These are phyloP conservation scores for Phycomyces nitens DNA, from an alignment of 192 early-diverging fungal species.

Conservation along the genomic window DNA sequence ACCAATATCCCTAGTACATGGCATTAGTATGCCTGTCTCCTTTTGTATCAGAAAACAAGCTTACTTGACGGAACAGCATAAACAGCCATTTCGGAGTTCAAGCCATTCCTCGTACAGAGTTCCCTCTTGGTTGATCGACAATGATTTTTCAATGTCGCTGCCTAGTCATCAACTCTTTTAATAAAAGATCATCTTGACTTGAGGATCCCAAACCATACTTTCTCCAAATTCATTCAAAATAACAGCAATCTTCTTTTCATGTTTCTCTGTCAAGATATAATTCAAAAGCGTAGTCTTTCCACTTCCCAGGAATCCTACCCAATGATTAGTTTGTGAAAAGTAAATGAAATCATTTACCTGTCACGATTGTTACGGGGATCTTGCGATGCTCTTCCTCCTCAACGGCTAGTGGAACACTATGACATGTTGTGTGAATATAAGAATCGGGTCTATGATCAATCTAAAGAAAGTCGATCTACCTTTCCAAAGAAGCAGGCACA, in stretches of 20 bases:
- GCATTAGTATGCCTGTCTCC: not conserved
- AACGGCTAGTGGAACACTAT: too few species aligned
- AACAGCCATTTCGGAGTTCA: slow-evolving; percentile 94
- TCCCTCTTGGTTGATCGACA: slow-evolving; percentile 79
- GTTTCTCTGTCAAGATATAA: slow-evolving; percentile 76
- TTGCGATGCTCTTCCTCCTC: slow-evolving; percentile 21
- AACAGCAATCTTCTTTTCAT: slow-evolving; percentile 94
- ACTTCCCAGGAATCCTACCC: slow-evolving; percentile 69
- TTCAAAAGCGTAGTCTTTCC: slow-evolving; percentile 95
- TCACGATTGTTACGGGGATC: slow-evolving; percentile 46
- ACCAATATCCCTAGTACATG: slow-evolving; percentile 72
- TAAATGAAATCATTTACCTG: slow-evolving; percentile 17
- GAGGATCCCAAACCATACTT: slow-evolving; percentile 19
- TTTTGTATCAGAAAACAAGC: not conserved
- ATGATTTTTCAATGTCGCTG: slow-evolving; percentile 90
- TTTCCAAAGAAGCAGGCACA: too few species aligned
- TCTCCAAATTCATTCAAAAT: slow-evolving; percentile 99
- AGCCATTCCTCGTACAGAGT: slow-evolving; percentile 94
- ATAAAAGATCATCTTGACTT: not conserved
- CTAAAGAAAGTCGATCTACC: too few species aligned
- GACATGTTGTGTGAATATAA: too few species aligned
- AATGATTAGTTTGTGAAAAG: not conserved
- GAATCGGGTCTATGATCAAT: too few species aligned
- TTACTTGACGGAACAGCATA: slow-evolving; percentile 96
- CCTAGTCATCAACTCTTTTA: slow-evolving; percentile 37